Base-by-base conservation (phyloP, 2,329 filamentous ascomycete species). In the Exophiala aquamarina region DNA sequence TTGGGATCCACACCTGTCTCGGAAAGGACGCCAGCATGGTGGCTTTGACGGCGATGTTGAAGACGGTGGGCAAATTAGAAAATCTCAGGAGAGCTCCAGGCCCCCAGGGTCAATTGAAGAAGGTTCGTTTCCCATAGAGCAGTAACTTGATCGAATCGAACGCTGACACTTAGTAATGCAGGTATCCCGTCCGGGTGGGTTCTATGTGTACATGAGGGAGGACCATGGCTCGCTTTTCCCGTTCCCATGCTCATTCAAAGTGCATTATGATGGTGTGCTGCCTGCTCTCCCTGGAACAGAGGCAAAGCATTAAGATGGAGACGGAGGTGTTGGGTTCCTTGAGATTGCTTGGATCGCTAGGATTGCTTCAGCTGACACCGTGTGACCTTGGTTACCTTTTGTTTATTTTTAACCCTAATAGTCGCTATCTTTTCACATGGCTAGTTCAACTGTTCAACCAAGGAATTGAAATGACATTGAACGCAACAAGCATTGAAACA, bases 41-140 rank as follows among this genome's bases (percentile, higher is more conserved):
- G 2, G 83, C 81, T 0, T 68, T 90, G 48, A 79, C 80, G 1
- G 79, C 84, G 54, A 83, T 89, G 73, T 78, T 89, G 64, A 79
- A 85, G 38, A 77, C 78, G 1, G 67, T 88, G 2, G 86, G 84
- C 59, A 70, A 74, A 49, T 70, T 81, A 56, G 73, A 78, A 56
- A 82, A 81, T 44, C 63, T 90, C 9, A 70, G 81, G 4, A 73
- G 82, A 21, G 82, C 79, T 0, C 70, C 78, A 0, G 86, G 86
- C 0, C 68, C 77, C 1, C 81, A 86, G 66, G 86, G 86, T 0
- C 69, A 81, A 60, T 63, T 89, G 54, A 87, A 87, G 73, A 84
- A 80, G 70, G 54, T 57, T 37, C 41, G 52, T 28, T 13, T n/a
- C 4, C 32, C 17, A 9, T 17, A 15, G 10, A 29, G 35, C 21